Evolutionary conservation across 768 basidiomycete species (phyloP), one percentile per base, ranked within the genome.

Genomic region (Hebeloma cylindrosporum): DNA sequence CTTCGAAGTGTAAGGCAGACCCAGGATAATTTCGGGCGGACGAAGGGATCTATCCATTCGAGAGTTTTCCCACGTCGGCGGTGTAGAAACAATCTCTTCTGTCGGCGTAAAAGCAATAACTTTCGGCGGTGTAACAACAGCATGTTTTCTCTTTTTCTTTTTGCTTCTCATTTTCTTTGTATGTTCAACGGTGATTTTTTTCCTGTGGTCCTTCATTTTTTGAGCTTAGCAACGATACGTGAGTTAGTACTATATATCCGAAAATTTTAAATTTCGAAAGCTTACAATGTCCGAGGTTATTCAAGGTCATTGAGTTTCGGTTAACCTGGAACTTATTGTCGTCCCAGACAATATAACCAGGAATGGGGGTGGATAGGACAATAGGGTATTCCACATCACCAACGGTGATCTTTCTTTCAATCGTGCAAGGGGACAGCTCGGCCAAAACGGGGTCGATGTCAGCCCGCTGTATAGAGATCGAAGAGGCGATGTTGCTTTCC

Each of bases 1-100:
- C 18, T 52, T 36, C 16, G 38, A 21, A 20, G 40, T 23, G 40
- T 45, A 47, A n/a, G 48, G 25, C 13, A 35, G 30, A 16, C 40
- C 45, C 14, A 54, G 30, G 23, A 54, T 48, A 11, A 33, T 28
- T 39, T 51, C 53, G 16, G 53, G 53, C 3, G 53, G 52, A 1
- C 41, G 39, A 7, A 54, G 26, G 8, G 29, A 28, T 2, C 25
- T 32, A 17, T 51, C 49, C 14, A 48, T 31, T 2, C 37, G 38
- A 50, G 48, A 40, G n/a, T 20, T 30, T 17, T 29, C 45, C 40
- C 45, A 41, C 2, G 45, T 51, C 13, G 40, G 40, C 7, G 22
- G 38, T 39, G n/a, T 36, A 16, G 22, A 36, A 17, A 31, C 17
- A 3, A 31, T 17, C 30, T 31, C 30, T 5, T 13, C n/a, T 8